Evolutionary conservation across 208 protist genomes (phyloP).

Genomic region (Histomonas meleagridis): DNA sequence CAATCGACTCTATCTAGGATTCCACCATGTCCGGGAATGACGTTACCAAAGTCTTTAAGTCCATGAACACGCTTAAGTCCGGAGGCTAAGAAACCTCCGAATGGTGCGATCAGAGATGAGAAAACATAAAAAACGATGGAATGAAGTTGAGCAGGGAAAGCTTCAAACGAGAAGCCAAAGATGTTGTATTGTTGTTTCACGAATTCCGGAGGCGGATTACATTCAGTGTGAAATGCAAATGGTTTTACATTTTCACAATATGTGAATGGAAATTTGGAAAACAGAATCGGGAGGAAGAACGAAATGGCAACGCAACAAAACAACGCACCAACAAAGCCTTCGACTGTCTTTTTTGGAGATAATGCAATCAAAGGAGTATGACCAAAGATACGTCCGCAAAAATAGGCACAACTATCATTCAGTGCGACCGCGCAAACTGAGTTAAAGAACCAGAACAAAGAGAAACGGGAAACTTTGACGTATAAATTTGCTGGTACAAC

Average conservation of each 20-base stretch:
- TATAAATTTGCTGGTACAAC: not conserved
- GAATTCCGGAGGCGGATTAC: not conserved
- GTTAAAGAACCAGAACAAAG: constrained; percentile 45
- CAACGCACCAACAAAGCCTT: constrained; percentile 62
- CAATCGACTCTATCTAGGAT: constrained; percentile 92
- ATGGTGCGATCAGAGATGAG: constrained; percentile 81
- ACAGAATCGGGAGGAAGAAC: constrained; percentile 38
- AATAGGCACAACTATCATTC: constrained; percentile 57
- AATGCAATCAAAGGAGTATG: constrained; percentile 53
- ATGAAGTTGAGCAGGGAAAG: constrained; percentile 67
- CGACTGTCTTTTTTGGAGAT: constrained; percentile 66
- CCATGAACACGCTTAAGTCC: constrained; percentile 87
- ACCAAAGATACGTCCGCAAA: constrained; percentile 59
- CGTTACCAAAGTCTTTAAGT: constrained; percentile 87
- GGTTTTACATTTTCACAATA: not conserved
- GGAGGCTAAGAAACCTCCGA: constrained; percentile 91
- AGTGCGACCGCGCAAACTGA: constrained; percentile 48
- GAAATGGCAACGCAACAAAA: constrained; percentile 54
- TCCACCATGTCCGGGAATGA: constrained; percentile 90
- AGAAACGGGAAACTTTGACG: not conserved
- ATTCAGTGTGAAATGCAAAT: not conserved
- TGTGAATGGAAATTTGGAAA: constrained; percentile 24
- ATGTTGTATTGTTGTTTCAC: not conserved
- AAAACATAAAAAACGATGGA: constrained; percentile 78
- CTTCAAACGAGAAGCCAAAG: not conserved